These are phyloP conservation scores for Hirsutella rhossiliensis DNA, from an alignment of 2,329 filamentous ascomycete species.

Conservation along the genomic window DNA sequence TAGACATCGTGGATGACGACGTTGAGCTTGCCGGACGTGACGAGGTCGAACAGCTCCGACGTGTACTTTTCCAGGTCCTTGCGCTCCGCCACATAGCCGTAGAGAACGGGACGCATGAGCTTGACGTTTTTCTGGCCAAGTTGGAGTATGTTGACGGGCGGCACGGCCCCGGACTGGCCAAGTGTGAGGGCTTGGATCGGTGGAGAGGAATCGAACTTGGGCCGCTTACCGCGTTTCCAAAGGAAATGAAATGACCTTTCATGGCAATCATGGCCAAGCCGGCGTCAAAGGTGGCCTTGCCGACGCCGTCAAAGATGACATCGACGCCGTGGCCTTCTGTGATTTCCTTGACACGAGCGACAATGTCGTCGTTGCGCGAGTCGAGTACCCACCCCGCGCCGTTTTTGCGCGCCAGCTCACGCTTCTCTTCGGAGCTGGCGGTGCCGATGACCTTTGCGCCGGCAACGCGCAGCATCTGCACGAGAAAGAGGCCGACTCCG, in stretches of 20 bases:
- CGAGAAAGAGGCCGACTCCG: conserved; percentile 64
- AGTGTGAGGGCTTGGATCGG: conserved; percentile 5
- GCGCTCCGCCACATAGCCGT: conserved; percentile 55
- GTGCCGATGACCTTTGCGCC: conserved; percentile 74
- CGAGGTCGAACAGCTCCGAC: conserved; percentile 60
- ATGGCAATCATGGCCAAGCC: conserved; percentile 61
- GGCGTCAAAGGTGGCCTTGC: conserved; percentile 72
- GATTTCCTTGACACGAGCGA: conserved; percentile 49
- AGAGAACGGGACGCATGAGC: conserved; percentile 62
- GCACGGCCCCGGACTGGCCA: conserved; percentile 52
- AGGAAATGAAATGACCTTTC: conserved; percentile 68
- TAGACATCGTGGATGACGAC: conserved; percentile 68
- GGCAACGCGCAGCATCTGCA: conserved; percentile 58
- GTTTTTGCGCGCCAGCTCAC: conserved; percentile 52
- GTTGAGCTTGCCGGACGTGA: conserved; percentile 57
- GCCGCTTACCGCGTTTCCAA: conserved; percentile 61
- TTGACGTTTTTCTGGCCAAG: conserved; percentile 66
- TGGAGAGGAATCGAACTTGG: background rate
- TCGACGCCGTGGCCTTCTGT: conserved; percentile 62
- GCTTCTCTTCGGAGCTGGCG: conserved; percentile 61
- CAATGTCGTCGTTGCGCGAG: conserved; percentile 46
- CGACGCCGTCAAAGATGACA: conserved; percentile 78
- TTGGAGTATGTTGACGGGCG: conserved; percentile 45
- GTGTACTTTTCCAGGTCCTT: conserved; percentile 62
- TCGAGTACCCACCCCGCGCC: conserved; percentile 65